Evolutionary conservation across 225 moss, liverwort and hornwort species (phyloP).

Genomic region (Neckera pumila): DNA sequence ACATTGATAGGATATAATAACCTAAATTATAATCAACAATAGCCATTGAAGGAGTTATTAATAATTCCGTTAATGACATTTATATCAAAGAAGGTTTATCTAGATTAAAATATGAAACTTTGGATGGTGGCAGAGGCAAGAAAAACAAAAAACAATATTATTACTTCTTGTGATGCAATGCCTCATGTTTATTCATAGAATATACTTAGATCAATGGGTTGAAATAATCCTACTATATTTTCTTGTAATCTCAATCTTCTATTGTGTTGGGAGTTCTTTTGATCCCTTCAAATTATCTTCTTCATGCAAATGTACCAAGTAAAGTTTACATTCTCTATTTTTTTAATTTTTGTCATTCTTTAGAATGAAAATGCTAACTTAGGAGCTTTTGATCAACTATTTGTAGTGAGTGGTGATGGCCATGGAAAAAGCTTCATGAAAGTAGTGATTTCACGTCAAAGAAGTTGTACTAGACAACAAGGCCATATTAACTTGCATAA

Average conservation of each 20-base stretch:
- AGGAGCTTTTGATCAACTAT: not conserved
- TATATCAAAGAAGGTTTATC: not conserved
- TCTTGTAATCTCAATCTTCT: rapidly evolving
- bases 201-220: not conserved
- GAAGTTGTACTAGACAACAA: not conserved
- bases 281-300: not conserved
- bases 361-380: not conserved
- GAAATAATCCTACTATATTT: rapidly evolving
- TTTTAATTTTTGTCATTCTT: not conserved
- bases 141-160: too few species aligned
- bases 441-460: not conserved
- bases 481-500: not conserved
- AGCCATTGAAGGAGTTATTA: not conserved
- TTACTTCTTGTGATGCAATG: too few species aligned
- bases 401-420: not conserved
- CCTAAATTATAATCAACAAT: not conserved
- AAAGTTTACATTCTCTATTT: not conserved
- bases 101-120: not conserved
- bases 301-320: not conserved
- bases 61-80: not conserved
- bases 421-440: not conserved
- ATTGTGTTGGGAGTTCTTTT: not conserved
- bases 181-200: not conserved
- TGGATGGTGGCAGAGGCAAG: too few species aligned
- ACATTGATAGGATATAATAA: not conserved